Percentiles rank a stretch among this genome's conserved stretches.
Conservation (phyloP, 768 basidiomycete species). For the Dentipellis sp. region DNA sequence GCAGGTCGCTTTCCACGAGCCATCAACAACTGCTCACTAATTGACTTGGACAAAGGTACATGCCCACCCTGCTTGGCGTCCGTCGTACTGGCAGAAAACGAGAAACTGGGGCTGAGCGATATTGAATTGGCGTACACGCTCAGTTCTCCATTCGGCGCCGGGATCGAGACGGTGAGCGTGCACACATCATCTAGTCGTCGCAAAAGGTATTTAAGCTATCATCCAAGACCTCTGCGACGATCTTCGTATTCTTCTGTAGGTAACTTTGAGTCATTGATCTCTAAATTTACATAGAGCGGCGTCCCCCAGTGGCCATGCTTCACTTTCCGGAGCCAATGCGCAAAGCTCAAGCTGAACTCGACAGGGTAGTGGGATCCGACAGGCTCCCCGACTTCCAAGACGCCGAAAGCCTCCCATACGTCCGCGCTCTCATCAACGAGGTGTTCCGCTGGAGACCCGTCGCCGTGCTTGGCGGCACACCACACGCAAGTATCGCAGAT, state of each 20-base stretch:
- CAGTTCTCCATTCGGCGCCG: conserved; percentile 37
- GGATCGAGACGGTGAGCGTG: conserved; percentile 31
- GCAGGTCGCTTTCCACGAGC: conserved; percentile 1
- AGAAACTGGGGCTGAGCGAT: conserved; percentile 30
- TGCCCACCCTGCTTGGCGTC: conserved; percentile 31
- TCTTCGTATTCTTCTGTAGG: conserved; percentile 25
- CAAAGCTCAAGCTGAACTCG: conserved; percentile 12
- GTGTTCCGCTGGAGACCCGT: conserved; percentile 1
- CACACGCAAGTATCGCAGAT: conserved; percentile 13
- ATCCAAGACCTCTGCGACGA: conserved; percentile 23
- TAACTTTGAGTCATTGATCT: not conserved
- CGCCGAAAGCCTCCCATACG: conserved; percentile 9
- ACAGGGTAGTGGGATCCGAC: not conserved
- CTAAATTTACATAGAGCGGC: not conserved
- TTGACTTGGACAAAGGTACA: conserved; percentile 8
- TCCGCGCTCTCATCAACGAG: conserved; percentile 11
- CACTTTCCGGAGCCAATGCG: conserved; percentile 18
- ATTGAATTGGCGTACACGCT: conserved; percentile 36
- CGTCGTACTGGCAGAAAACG: conserved; percentile 26
- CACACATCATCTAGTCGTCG: not conserved
- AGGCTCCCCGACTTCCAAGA: conserved; percentile 9
- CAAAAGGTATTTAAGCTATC: not conserved
- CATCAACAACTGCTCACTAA: too few relatives aligned
- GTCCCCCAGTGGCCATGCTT: conserved; percentile 18
- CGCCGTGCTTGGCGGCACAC: conserved; percentile 1